Base-by-base conservation (phyloP, 192 early-diverging fungal genomes). In the Linnemannia hyalina region DNA sequence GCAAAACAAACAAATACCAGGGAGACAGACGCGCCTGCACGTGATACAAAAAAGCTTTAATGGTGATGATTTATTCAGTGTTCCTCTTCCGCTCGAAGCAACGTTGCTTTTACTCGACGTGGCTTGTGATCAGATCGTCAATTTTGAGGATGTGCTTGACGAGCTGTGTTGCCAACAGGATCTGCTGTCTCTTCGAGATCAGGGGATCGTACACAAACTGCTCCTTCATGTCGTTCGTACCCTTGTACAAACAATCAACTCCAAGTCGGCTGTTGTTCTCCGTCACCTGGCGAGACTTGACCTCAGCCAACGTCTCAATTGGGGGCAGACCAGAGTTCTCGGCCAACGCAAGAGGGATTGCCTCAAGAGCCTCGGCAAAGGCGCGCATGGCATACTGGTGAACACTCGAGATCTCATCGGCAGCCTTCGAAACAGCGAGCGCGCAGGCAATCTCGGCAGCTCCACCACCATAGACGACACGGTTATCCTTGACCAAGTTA, bases 311-410 rank as follows among this genome's bases (percentile, higher is more conserved):
- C 6, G 98, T 97, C 88, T 99, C 98, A 75, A 99, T 99, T 47
- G 99, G 98, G 7, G 95, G 93, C 36, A 99, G 89, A 6, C 99
- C 99, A 82, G 97, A 98, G 94, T 99, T 99, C 88, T 99, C 98
- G 36, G 99, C 97, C 46, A 99, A 91, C 13, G 96, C 92, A 78
- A 98, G 91, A 22, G 98, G 97, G 46, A 97, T 95, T 20, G 97
- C 96, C 82, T 99, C 99, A 44, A 99, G 93, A 18, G 99, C 99
- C 85, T 94, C 90, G 13, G 98, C 96, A 89, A 99, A 99, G n/a
- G 95, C 96, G 82, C 99, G 94, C 96, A 99, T 98, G n/a, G 99
- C 99, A 81, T 99, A 99, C 91, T 99, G 99, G 91, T 99, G 98
- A 75, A 99, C 70, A 70, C 63, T 85, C n/a, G 63, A 83, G 65